phyloP scores from a whole-genome alignment of 352 stramenopile species.

The Phytophthora pisi region DNA sequence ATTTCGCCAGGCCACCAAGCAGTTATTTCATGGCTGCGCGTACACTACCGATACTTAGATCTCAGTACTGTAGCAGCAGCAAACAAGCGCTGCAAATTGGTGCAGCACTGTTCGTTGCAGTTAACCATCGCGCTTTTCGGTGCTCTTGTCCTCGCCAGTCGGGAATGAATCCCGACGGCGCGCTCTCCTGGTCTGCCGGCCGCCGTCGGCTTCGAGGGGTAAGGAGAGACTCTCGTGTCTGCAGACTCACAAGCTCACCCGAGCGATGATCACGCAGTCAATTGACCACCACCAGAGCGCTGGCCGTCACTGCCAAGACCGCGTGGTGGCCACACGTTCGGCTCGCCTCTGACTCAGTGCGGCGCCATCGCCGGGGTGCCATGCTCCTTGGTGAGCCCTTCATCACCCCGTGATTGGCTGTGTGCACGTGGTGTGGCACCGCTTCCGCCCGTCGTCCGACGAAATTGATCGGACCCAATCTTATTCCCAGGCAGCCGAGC shows the following conservation, averaged over 20 bases:
- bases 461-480: conserved; percentile 7
- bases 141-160: neutral
- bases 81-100: neutral
- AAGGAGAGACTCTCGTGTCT: neutral
- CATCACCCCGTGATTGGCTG: conserved; percentile 8
- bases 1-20: no score
- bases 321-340: neutral
- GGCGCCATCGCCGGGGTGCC: no score
- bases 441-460: conserved; percentile 1
- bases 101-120: neutral
- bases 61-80: no score
- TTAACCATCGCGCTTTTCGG: neutral
- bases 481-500: conserved; percentile 30
- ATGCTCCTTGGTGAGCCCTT: no score
- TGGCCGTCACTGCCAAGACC: neutral
- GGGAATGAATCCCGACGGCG: neutral
- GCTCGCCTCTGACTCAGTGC: neutral
- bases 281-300: neutral
- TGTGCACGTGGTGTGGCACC: conserved; percentile 19
- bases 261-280: neutral
- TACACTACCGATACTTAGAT: neutral
- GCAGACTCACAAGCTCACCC: neutral
- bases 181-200: no score
- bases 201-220: neutral
- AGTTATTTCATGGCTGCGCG: no score